These are phyloP conservation scores for Oryza glaberrima DNA, from an alignment of 176 grass and related monocot species.

Conservation along the genomic window DNA sequence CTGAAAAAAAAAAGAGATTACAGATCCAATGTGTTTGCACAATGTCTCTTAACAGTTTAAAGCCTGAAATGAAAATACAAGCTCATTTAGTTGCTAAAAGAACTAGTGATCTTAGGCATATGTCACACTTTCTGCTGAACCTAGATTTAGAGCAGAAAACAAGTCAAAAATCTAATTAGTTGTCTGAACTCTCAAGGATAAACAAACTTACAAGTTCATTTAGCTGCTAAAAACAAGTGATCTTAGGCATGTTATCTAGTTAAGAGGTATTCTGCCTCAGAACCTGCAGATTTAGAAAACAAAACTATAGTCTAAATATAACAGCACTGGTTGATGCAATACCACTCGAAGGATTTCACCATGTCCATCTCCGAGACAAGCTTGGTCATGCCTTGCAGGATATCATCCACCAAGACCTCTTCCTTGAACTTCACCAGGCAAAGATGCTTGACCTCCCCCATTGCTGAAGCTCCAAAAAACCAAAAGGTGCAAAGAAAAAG, in stretches of 20 bases:
- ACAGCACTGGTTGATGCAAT: background rate
- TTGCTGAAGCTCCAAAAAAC: constrained; percentile 28
- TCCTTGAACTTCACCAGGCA: constrained; percentile 74
- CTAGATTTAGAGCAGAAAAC: background rate
- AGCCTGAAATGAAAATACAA: background rate
- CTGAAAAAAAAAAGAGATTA: constrained; percentile 15
- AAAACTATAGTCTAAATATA: background rate
- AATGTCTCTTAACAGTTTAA: background rate
- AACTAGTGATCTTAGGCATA: too few species aligned
- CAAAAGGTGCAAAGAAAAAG: background rate
- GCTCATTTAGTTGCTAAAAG: background rate
- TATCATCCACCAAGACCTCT: constrained; percentile 54
- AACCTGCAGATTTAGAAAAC: background rate
- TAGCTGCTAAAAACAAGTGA: too few species aligned
- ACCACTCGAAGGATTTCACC: constrained; percentile 82
- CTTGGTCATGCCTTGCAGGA: constrained; percentile 51
- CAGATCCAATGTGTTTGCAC: background rate
- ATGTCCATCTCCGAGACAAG: constrained; percentile 55
- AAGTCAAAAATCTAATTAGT: too few species aligned
- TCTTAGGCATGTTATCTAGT: too few species aligned
- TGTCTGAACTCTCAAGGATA: too few species aligned
- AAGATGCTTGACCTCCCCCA: constrained; percentile 72
- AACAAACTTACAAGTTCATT: too few species aligned
- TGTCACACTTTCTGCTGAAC: background rate
- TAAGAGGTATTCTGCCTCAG: too few species aligned